Base-by-base conservation (phyloP, 805 yeast genomes). In the Saccharomycopsis fibuligera region DNA sequence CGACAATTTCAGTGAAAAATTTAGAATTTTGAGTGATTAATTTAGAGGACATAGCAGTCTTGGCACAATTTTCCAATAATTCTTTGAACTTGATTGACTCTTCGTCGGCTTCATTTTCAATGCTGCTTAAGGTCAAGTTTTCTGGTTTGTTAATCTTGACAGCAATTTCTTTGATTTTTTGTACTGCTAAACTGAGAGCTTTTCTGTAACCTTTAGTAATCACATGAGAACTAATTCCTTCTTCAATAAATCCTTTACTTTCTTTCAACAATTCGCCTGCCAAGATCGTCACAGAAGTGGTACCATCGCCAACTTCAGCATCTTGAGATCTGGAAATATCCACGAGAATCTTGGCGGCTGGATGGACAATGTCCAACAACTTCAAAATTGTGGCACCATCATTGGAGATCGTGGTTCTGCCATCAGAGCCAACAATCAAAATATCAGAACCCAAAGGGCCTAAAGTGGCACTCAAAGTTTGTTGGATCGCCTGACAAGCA, bases 391-490 rank as follows among this genome's bases (percentile, higher is more conserved):
- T 93, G 36, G 99, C 99, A 57, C 99, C 99, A 64, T 93, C 99
- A 66, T 93, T 93, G 38, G 99, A 91, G 57, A 93, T 90, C 21
- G 98, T 93, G 42, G 98, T 87, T 58, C 78, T 82, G 48, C 95
- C 96, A 60, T 77, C 79, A 16, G 83, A 75, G 39, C 82, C 80
- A 36, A 91, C 97, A 60, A 93, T 81, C 62, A 93, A 72, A 56
- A 91, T 90, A 68, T 93, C 99, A 30, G 96, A 86, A 23, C 99
- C 99, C 59, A 93, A 75, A 42, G 99, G 99, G 3, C 99, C 99
- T 56, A 93, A 74, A 0, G 99, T 93, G 45, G 98, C 89, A 58
- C 85, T 83, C 60, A 93, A 74, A 27, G 97, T 88, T 58, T 93
- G 99, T 70, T 93, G 98, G 56, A 93, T 87, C 27, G 99, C 98